These are phyloP conservation scores for Diaporthe sp. DNA, from an alignment of 2,329 filamentous ascomycete genomes.

Conservation along the genomic window DNA sequence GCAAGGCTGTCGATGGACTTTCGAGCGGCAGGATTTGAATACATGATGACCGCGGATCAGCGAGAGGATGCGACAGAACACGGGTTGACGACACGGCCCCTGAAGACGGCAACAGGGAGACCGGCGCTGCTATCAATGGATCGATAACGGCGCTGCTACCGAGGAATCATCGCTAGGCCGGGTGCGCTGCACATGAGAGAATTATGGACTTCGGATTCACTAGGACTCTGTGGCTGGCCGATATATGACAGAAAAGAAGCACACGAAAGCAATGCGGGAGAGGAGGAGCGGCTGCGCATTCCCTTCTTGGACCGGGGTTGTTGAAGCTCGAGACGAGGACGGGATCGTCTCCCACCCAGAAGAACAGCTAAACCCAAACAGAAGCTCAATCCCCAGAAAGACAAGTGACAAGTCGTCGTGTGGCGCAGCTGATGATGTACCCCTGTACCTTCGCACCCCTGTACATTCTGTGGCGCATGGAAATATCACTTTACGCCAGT, in stretches of 20 bases:
- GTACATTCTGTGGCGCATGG: conserved; percentile 22
- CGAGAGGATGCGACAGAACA: conserved; percentile 21
- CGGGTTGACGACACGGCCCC: conserved; percentile 29
- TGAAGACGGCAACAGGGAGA: conserved; percentile 29
- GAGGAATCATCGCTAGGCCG: conserved; percentile 63
- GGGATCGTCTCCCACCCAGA: conserved; percentile 24
- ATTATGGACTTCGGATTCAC: conserved; percentile 6
- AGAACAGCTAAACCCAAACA: conserved; percentile 40
- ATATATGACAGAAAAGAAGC: conserved; percentile 17
- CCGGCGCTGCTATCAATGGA: conserved; percentile 36
- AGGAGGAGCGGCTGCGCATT: conserved; percentile 21
- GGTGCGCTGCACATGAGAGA: conserved; percentile 29
- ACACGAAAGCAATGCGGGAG: conserved; percentile 19
- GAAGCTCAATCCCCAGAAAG: conserved; percentile 30
- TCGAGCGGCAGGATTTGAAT: conserved; percentile 68
- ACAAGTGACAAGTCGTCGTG: conserved; percentile 23
- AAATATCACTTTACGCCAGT: not conserved
- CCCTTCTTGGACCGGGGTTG: conserved; percentile 17
- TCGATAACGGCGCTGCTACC: conserved; percentile 52
- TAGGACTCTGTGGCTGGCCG: not conserved
- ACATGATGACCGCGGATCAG: conserved; percentile 63
- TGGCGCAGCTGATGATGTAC: conserved; percentile 26
- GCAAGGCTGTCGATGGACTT: conserved; percentile 77
- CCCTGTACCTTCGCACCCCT: not conserved
- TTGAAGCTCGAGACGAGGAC: conserved; percentile 25